Evolutionary conservation across 306 rosid genomes (phyloP), one percentile per base, ranked within the genome.

Genomic region (Rosa lucieae): DNA sequence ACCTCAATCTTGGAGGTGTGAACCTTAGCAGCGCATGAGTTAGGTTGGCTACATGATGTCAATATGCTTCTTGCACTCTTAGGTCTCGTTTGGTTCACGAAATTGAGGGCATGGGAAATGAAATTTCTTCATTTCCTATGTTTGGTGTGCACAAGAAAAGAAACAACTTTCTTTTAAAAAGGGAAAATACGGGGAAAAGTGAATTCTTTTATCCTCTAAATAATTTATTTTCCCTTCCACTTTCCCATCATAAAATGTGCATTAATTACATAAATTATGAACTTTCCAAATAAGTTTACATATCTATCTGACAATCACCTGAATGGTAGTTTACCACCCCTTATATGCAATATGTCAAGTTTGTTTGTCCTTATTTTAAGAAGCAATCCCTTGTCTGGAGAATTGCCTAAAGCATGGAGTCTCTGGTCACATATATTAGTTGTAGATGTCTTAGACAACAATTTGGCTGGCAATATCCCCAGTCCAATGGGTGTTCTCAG

Each of bases 41-140:
- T 72, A 56, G 12, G 62, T 48, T 77, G 78, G 82, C 72, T 78
- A 18, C 76, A 78, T 15, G 14, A 18, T 44, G 35, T 82, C 18
- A 72, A 35, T 17, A 74, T 23, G 49, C 69, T 74, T 18, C 78
- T 53, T 35, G 15, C 79, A 3, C 67, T 44, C 40, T 47, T 53
- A 17, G 23, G 17, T 3, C 37, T 32, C 37, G 37, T 32, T 32
- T 32, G 37, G 37, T 32, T 32, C 3, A 32, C 3, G 37, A 2
- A 32, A 32, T 32, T 32, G 37, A 32, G 37, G 3, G 37, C 3
- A 2, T 32, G 3, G 37, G 37, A 32, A 32, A 32, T 32, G 37
- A 32, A 32, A 32, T 32, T 32, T 32, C 3, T 32, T 32, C 37
- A 32, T 32, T 32, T 32, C 3, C 3, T 32, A 32, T 32, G 37